Base-by-base conservation (phyloP, 495 filamentous ascomycete species). In the Articulospora tetracladia region DNA sequence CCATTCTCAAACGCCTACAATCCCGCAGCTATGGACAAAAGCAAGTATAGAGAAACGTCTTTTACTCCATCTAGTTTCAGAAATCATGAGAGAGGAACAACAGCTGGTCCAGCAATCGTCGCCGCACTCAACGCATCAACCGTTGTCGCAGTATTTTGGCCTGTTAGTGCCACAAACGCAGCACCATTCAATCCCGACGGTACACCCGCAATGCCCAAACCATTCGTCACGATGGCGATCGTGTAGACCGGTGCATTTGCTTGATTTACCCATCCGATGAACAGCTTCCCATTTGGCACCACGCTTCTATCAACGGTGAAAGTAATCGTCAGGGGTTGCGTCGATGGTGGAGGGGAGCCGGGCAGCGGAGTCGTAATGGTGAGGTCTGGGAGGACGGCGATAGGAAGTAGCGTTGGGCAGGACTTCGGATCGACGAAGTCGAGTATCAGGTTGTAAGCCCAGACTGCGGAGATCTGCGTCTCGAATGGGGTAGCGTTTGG, bases 221-320 rank as follows among this genome's bases (percentile, higher is more conserved):
- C 55, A 47, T 58, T 59, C 53, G 28, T 28, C 15, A 36, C 58
- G 55, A 55, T 55, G 36, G 53, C 58, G 22, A 59, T 28, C 55
- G 51, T 64, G 54, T 56, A 64, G 8, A 64, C 57, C 24, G 52
- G 57, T 53, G n/a, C 36, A 55, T 60, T 57, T 12, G 59, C 50
- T 39, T 64, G 34, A 41, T 64, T 64, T 19, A 64, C 57, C 57
- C 41, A 64, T 2, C 51, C 49, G 30, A 64, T 44, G 32, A 60
- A 32, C 19, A 64, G 51, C 51, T 60, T 64, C 22, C 57, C 53
- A 52, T 50, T 57, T 53, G 59, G 25, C 20, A 19, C 26, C 25
- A 64, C 50, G 30, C 15, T 34, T 34, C 15, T 34, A 15, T 34
- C 30, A 34, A 34, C n/a, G 30, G 6, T 6, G 44, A 64, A 55